These are phyloP conservation scores for Lizonia empirigonia DNA, from an alignment of 2,329 filamentous ascomycete species.

Conservation along the genomic window DNA sequence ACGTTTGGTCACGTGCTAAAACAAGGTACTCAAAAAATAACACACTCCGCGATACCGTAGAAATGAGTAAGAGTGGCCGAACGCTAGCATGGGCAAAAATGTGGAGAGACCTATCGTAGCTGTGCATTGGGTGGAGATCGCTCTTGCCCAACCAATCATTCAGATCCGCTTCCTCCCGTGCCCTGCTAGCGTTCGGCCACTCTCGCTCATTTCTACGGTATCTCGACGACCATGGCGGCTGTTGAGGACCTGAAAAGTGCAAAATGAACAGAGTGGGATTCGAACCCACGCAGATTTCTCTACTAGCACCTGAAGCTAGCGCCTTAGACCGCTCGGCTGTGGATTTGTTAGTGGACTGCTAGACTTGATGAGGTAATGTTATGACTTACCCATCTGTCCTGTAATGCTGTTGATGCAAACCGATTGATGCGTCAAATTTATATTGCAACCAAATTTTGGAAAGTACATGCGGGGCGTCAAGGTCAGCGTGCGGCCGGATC, in stretches of 20 bases:
- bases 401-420: not conserved
- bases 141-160: too few species aligned
- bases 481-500: too few species aligned
- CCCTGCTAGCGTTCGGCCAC: too few species aligned
- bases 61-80: too few species aligned
- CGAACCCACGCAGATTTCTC: slow-evolving; percentile 45
- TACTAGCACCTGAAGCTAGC: slow-evolving; percentile 49
- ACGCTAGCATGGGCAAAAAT: too few species aligned
- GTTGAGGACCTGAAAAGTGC: not conserved
- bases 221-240: slow-evolving; percentile 1
- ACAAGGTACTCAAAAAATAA: not conserved
- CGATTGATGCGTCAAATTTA: too few species aligned
- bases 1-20: not conserved
- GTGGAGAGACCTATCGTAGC: too few species aligned
- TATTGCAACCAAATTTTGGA: too few species aligned
- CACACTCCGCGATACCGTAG: slow-evolving; percentile 9
- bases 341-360: slow-evolving; percentile 12
- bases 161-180: too few species aligned
- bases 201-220: too few species aligned
- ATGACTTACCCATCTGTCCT: not conserved
- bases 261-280: slow-evolving; percentile 46
- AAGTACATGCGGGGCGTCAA: too few species aligned
- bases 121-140: too few species aligned
- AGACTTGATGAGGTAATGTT: not conserved
- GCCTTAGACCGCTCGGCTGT: slow-evolving; percentile 47